These are phyloP conservation scores for Hygrophila difformis DNA, from an alignment of 257 asterid genomes.

Conservation along the genomic window DNA sequence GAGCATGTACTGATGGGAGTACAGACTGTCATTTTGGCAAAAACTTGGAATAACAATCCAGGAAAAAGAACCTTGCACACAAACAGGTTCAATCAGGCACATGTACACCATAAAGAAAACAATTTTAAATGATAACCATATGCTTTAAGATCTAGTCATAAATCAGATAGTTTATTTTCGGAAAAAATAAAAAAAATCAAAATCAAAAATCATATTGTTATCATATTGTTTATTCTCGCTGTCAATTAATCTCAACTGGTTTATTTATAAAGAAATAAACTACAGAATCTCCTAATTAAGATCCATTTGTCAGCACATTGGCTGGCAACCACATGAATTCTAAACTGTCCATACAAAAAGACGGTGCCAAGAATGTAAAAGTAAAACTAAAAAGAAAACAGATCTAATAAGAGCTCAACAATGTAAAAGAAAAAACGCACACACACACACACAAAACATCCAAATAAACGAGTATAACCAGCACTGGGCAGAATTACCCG, in stretches of 20 bases:
- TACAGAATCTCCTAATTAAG: neutral
- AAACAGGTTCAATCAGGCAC: constrained; percentile 16
- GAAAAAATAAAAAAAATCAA: constrained; percentile 1
- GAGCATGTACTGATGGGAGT: constrained; percentile 35
- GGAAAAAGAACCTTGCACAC: constrained; percentile 15
- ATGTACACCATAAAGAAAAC: neutral
- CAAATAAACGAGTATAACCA: neutral
- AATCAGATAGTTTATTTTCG: too few species aligned
- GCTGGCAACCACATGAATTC: neutral
- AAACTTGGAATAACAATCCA: constrained; percentile 14
- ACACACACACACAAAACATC: neutral
- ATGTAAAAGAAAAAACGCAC: neutral
- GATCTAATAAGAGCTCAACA: neutral
- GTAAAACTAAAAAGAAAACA: neutral
- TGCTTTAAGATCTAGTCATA: too few species aligned
- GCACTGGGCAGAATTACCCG: constrained; percentile 11
- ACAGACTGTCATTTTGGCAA: constrained; percentile 34
- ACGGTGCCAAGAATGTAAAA: constrained; percentile 1
- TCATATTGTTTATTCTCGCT: constrained; percentile 9
- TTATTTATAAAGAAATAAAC: neutral
- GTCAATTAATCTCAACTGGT: neutral
- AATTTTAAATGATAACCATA: too few species aligned
- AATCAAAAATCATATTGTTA: too few species aligned
- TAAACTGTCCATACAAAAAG: neutral
- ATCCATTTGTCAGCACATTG: neutral